A percentile compares a stretch with the other conserved stretches of the same genome.
These are phyloP conservation scores for Chalaropsis ovoidea DNA, from an alignment of 2,329 filamentous ascomycete species.

Conservation along the genomic window DNA sequence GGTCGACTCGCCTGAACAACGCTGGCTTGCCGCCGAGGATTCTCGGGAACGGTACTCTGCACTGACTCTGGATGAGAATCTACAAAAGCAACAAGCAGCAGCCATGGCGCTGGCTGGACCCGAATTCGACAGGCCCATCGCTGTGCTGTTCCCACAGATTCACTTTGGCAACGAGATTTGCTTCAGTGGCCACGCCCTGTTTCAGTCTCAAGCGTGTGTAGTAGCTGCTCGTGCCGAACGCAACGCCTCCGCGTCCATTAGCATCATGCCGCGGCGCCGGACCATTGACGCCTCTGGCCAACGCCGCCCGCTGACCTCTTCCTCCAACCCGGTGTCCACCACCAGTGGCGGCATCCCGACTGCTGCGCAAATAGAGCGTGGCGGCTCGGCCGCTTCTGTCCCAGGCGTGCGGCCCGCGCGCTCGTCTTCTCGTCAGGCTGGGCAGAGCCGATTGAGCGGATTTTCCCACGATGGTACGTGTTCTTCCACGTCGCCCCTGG, in stretches of 20 bases:
- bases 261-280: conserved; percentile 21
- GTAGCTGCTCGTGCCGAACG: conserved; percentile 22
- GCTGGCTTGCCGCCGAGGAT: conserved; percentile 22
- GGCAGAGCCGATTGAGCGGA: conserved; percentile 18
- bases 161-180: conserved; percentile 24
- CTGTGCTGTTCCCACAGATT: conserved; percentile 24
- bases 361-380: conserved; percentile 18
- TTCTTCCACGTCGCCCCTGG: conserved; percentile 17
- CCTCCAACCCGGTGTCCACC: background rate
- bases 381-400: conserved; percentile 22
- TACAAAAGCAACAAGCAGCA: conserved; percentile 15
- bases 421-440: conserved; percentile 23
- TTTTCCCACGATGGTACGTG: conserved; percentile 20
- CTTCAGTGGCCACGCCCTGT: conserved; percentile 25
- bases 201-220: conserved; percentile 22
- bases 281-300: conserved; percentile 10
- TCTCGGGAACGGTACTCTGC: conserved; percentile 23
- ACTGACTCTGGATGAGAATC: conserved; percentile 20
- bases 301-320: conserved; percentile 8
- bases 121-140: conserved; percentile 22
- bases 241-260: conserved; percentile 14
- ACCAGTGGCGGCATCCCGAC: background rate
- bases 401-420: conserved; percentile 19
- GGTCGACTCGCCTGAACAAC: conserved; percentile 20
- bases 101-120: conserved; percentile 13